phyloP scores from a whole-genome alignment of 2,329 filamentous ascomycete species.

The Aspergillaceae sp. region DNA sequence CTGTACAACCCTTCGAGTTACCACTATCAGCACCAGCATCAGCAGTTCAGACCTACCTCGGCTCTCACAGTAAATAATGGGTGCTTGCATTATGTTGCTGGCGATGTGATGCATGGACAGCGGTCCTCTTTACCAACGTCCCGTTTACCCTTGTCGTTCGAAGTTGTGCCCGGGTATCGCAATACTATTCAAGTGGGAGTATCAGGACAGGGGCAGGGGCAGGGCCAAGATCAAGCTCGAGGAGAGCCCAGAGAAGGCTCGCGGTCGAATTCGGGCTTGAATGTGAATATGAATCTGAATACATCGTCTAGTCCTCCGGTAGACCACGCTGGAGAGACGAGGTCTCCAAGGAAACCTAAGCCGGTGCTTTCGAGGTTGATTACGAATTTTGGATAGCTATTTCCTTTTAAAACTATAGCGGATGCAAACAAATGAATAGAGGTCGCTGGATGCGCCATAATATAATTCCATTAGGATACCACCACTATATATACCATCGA shows the following conservation, averaged over 20 bases:
- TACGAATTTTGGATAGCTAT: conserved; percentile 22
- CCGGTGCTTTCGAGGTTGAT: conserved; percentile 28
- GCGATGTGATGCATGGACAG: neutral
- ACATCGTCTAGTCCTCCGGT: neutral
- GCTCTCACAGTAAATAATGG: conserved; percentile 1
- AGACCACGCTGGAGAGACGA: neutral
- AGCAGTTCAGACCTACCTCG: conserved; percentile 10
- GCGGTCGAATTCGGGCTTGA: no score
- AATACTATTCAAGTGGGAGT: neutral
- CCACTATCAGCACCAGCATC: neutral
- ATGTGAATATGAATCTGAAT: neutral
- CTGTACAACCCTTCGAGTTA: conserved; percentile 30
- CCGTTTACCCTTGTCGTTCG: no score
- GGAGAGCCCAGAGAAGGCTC: no score
- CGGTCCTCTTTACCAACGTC: neutral
- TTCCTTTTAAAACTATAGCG: neutral
- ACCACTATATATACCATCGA: no score
- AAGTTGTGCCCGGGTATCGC: neutral
- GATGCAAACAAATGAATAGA: no score
- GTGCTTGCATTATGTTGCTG: neutral
- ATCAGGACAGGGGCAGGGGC: neutral
- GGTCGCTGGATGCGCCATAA: no score
- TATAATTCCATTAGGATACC: no score
- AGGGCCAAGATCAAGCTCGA: neutral
- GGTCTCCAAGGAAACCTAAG: conserved; percentile 19